Evolutionary conservation across 768 basidiomycete genomes (phyloP), one percentile per base, ranked within the genome.

Genomic region (Boletellus ananas): DNA sequence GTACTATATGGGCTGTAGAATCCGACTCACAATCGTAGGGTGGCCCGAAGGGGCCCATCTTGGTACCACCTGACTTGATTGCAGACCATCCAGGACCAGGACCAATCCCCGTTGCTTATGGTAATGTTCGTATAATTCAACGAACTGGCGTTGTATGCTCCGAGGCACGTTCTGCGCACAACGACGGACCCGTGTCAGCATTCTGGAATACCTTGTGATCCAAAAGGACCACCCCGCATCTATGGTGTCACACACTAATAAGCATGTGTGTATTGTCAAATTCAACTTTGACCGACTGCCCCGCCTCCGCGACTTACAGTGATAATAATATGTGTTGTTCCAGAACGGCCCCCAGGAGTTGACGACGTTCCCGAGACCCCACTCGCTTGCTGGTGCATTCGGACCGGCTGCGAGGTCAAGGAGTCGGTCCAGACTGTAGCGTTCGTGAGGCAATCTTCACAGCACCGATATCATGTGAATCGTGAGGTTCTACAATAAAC

Each of bases 31-130:
- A 49, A 71, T 58, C 20, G 63, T 53, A 13, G 75, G 72, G 40
- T 68, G 61, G 21, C 56, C 63, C 6, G 29, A 12, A 1, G 76
- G 76, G 3, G 75, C 29, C 74, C 68, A 6, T 64, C 69, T 51
- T 67, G 68, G 54, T 60, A 70, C 49, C 53, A 85, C 29, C 87
- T 87, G 1, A 88, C 74, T 68, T 88, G 77, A 57, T 84, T 86
- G 59, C 87, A 88, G 5, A 83, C 78, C 59, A 85, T 79, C 87
- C 87, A 88, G 49, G 70, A 66, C 85, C 86, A 90, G 3, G 86
- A 85, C 20, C 87, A 77, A 4, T 52, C 55, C 0, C 71, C 50
- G 51, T 88, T 81, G 62, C 86, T 69, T 34, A 88, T 65, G 5
- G 71, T 64, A 3, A 72, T 81, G 52, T 83, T 68, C 12, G 81